These are phyloP conservation scores for Sutorius eximius DNA, from an alignment of 1,284 basidiomycete species.

Conservation along the genomic window DNA sequence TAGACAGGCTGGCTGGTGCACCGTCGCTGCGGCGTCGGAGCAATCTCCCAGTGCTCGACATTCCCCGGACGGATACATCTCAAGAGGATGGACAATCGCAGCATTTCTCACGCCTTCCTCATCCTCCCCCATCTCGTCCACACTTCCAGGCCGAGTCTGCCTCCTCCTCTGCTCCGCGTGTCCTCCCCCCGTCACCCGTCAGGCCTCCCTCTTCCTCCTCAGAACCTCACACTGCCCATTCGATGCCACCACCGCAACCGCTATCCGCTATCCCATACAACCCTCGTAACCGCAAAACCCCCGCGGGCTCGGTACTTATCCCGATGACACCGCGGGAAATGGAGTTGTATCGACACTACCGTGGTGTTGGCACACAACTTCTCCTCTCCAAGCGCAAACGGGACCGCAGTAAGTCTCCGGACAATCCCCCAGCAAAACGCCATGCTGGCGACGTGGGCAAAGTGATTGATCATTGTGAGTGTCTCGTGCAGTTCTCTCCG, in stretches of 20 bases:
- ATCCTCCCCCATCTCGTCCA: conserved; percentile 29
- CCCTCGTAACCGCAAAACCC: conserved; percentile 60
- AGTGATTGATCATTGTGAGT: conserved; percentile 73
- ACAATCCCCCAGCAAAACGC: conserved; percentile 48
- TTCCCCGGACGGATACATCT: conserved; percentile 25
- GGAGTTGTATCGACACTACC: conserved; percentile 56
- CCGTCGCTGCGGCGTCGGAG: conserved; percentile 41
- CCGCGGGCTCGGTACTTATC: conserved; percentile 58
- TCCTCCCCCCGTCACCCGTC: conserved; percentile 29
- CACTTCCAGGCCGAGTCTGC: conserved; percentile 31
- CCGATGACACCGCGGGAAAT: conserved; percentile 67
- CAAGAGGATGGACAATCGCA: conserved; percentile 25
- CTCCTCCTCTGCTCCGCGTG: conserved; percentile 22
- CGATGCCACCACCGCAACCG: conserved; percentile 29
- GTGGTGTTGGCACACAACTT: conserved; percentile 56
- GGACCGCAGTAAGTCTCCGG: conserved; percentile 42
- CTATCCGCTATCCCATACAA: conserved; percentile 55
- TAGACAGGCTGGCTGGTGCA: conserved; percentile 42
- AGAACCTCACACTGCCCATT: conserved; percentile 14
- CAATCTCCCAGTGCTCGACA: conserved; percentile 36
- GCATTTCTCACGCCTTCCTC: conserved; percentile 30
- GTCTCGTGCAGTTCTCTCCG: background rate
- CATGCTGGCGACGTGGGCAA: conserved; percentile 62
- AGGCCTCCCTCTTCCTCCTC: conserved; percentile 29
- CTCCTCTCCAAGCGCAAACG: conserved; percentile 61